Percentiles rank a stretch among this genome's conserved stretches.
Evolutionary conservation across 202 grass and related monocot species (phyloP).

Genomic region (Bolboschoenoplectus hybrid): DNA sequence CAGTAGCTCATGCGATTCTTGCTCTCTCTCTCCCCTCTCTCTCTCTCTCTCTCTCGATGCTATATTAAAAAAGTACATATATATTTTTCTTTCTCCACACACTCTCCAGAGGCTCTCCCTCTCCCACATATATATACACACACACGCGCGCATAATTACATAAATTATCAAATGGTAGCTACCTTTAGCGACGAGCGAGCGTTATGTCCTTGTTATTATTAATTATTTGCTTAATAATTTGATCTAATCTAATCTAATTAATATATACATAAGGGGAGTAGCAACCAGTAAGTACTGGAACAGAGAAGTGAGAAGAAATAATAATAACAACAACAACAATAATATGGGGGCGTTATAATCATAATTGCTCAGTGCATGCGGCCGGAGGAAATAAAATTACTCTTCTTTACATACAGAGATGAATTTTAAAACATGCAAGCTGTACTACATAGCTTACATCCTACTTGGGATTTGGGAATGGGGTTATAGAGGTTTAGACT

Average conservation of each 20-base stretch:
- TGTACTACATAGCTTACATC: conserved; percentile 9
- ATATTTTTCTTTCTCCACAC: neutral
- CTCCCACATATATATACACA: no score
- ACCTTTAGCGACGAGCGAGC: no score
- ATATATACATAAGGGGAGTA: neutral
- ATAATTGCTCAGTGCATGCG: conserved; percentile 26
- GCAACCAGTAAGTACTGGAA: no score
- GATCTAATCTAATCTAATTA: neutral
- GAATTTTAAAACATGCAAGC: conserved; percentile 4
- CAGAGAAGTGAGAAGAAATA: neutral
- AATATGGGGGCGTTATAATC: conserved; percentile 26
- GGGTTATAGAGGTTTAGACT: no score
- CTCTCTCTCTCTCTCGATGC: neutral
- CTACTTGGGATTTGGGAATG: conserved; percentile 6
- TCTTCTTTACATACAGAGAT: neutral
- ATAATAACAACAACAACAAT: neutral
- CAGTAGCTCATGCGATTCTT: conserved; percentile 38
- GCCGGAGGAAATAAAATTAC: neutral
- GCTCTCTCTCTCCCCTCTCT: conserved; percentile 3
- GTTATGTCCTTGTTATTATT: no score
- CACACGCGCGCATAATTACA: no score
- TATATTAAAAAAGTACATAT: neutral
- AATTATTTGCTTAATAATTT: no score
- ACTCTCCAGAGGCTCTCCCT: no score
- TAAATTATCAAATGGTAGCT: no score